These are phyloP conservation scores for Verticillium dahliae DNA, from an alignment of 2,329 filamentous ascomycete species.

Conservation along the genomic window DNA sequence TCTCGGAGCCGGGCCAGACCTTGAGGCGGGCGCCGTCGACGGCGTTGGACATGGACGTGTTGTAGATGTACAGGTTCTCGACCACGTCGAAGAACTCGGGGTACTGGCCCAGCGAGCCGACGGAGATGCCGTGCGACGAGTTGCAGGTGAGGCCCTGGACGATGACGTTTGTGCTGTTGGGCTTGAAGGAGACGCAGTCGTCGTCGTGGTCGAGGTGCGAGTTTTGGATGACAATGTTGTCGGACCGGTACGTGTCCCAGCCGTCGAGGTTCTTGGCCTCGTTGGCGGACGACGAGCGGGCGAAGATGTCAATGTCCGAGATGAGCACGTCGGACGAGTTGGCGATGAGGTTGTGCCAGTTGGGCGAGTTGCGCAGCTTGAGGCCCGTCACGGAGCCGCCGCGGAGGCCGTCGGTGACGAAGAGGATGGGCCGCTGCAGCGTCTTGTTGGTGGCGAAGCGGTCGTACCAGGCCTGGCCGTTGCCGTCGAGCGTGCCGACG, in stretches of 20 bases:
- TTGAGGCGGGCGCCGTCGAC: constrained; percentile 66
- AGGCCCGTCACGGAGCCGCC: constrained; percentile 53
- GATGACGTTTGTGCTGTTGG: constrained; percentile 62
- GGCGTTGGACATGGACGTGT: constrained; percentile 51
- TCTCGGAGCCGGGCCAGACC: constrained; percentile 50
- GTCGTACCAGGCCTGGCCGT: constrained; percentile 60
- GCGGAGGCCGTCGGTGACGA: constrained; percentile 50
- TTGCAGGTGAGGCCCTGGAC: constrained; percentile 63
- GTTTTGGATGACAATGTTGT: constrained; percentile 61
- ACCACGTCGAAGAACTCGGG: constrained; percentile 57
- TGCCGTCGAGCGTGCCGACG: constrained; percentile 44
- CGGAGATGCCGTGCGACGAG: constrained; percentile 65
- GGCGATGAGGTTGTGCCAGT: constrained; percentile 50
- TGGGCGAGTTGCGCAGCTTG: constrained; percentile 50
- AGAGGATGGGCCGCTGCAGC: constrained; percentile 51
- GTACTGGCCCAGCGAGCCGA: constrained; percentile 68
- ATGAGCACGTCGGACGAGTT: constrained; percentile 61
- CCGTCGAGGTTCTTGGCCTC: constrained; percentile 61
- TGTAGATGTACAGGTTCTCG: constrained; percentile 59
- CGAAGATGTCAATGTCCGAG: constrained; percentile 54
- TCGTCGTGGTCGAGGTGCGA: constrained; percentile 59
- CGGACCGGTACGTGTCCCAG: constrained; percentile 57
- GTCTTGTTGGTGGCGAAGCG: constrained; percentile 49
- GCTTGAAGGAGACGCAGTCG: constrained; percentile 70
- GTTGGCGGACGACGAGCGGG: constrained; percentile 43